These are phyloP conservation scores for Mortierella sp. DNA, from an alignment of 371 early-diverging fungal genomes.

Conservation along the genomic window DNA sequence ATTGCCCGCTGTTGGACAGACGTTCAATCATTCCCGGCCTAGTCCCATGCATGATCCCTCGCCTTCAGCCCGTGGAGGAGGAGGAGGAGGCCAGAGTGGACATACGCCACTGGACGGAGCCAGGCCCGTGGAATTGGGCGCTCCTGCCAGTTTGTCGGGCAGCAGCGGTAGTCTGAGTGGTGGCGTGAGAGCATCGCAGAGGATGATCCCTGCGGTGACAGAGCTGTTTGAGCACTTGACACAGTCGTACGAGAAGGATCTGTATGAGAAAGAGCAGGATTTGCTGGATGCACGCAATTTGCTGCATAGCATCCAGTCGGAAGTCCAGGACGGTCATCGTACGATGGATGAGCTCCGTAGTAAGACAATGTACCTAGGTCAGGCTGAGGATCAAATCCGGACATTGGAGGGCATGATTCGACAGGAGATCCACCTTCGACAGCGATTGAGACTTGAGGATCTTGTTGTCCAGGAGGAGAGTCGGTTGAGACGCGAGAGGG, in stretches of 20 bases:
- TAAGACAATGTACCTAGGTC: constrained; percentile 38
- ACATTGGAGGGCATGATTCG: constrained; percentile 43
- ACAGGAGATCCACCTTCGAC: constrained; percentile 53
- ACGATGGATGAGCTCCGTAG: constrained; percentile 35
- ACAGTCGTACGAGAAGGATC: constrained; percentile 60
- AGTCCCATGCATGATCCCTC: constrained; percentile 1
- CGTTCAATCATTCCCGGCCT: constrained; percentile 1
- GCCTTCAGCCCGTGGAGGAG: constrained; percentile 18
- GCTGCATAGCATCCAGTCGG: constrained; percentile 44
- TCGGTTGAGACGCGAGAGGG: constrained; percentile 30
- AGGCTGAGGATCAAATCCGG: constrained; percentile 46
- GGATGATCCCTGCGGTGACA: constrained; percentile 52
- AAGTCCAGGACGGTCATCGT: constrained; percentile 43
- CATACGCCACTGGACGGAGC: not conserved
- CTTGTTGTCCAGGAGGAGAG: constrained; percentile 35
- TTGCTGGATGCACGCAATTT: constrained; percentile 59
- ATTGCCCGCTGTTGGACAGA: constrained; percentile 5
- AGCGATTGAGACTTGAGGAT: constrained; percentile 41
- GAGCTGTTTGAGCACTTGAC: constrained; percentile 56
- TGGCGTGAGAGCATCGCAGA: constrained; percentile 27
- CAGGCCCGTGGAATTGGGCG: not conserved
- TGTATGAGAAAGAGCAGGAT: constrained; percentile 73
- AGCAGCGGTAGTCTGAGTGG: not conserved
- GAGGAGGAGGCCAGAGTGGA: not conserved
- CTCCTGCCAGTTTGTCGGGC: not conserved